Evolutionary conservation across 2,329 filamentous ascomycete genomes (phyloP), one percentile per base, ranked within the genome.

Genomic region (Hirsutella minnesotensis): DNA sequence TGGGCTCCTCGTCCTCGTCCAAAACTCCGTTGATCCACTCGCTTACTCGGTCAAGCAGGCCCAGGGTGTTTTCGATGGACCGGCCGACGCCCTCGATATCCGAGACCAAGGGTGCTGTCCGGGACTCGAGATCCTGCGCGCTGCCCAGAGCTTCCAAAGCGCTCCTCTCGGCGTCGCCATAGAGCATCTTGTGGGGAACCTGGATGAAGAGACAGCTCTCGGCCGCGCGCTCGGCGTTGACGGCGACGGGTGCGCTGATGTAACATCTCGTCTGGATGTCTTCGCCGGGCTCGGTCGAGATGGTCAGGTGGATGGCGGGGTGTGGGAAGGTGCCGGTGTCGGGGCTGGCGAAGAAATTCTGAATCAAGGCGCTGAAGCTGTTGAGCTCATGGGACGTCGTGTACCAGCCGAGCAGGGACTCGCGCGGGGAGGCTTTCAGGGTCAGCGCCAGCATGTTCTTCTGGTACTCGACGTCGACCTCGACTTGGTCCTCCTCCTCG

Each of bases 401-500:
- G 70, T 98, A 98, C 92, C 92, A 98, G 59, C 92, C 92, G 48
- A 98, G 83, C 46, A 98, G 78, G 43, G 88, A 80, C 68, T 98
- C 92, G 66, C 88, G 86, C 40, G 92, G 92, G 65, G 88, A 85
- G 45, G 89, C 90, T 69, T 90, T 90, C 54, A 96, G 80, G 63
- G 95, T 90, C 55, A 98, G 73, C 46, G 86, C 83, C 45, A 96
- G 81, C 92, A 98, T 98, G 66, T 90, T 89, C 78, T 96, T 96
- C 71, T 98, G 92, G 69, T 96, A 98, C 68, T 98, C 92, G 76
- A 98, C 94, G 63, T 98, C 92, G 51, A 98, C 92, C 68, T 98
- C 92, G 57, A 98, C 92, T 68, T 98, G 92, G 67, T 98, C 92
- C 63, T 89, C 85, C 54, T 90, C 95, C 70, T 98, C 92, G 54